Evolutionary conservation across 2,329 filamentous ascomycete genomes (phyloP), one percentile per base, ranked within the genome.

Genomic region (Ascochyta viciae-villosae): DNA sequence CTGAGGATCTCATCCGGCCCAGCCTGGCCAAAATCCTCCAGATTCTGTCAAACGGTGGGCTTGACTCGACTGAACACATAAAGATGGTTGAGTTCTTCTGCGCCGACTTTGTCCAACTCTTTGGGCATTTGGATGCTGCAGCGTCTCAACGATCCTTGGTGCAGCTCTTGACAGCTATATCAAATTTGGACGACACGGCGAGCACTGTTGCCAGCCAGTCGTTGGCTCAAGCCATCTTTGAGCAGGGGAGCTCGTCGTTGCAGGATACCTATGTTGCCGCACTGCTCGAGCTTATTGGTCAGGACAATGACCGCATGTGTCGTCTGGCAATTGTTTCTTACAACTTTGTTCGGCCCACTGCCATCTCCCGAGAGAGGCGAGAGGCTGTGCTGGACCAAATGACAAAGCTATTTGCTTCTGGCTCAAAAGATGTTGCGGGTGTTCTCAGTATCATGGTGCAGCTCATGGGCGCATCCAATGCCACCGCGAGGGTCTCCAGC

Each of bases 381-480:
- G 73, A 75, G 53, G 60, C 63, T 24, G 56, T 72, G 10, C 35
- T 77, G 13, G 65, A 77, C 44, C 66, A 63, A 22, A 50, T 73
- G 27, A 62, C 64, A 8, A 56, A 64, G 3, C 57, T 67, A 24
- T 33, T 72, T 5, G 41, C 39, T 3, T 48, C 54, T 6, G 44
- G 52, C 6, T 46, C 62, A 24, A 23, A 45, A 22, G 47, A 64
- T 19, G 44, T 56, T 4, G 39, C 57, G 4, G 42, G 42, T 1
- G 22, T 69, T 13, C 54, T 74, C 4, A 68, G 66, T 38, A 62
- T 73, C 34, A 65, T 74, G 61, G 61, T 59, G 7, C 66, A 68
- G 44, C 58, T 77, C 8, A 74, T 76, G 68, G 60, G 70, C 27
- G 57, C 68, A 6, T 67, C 74, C 2, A 77, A 77, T 50, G 68